A percentile compares a stretch with the other conserved stretches of the same genome.
phyloP scores from a whole-genome alignment of 2,329 filamentous ascomycete genomes.

The Alternaria sp. region DNA sequence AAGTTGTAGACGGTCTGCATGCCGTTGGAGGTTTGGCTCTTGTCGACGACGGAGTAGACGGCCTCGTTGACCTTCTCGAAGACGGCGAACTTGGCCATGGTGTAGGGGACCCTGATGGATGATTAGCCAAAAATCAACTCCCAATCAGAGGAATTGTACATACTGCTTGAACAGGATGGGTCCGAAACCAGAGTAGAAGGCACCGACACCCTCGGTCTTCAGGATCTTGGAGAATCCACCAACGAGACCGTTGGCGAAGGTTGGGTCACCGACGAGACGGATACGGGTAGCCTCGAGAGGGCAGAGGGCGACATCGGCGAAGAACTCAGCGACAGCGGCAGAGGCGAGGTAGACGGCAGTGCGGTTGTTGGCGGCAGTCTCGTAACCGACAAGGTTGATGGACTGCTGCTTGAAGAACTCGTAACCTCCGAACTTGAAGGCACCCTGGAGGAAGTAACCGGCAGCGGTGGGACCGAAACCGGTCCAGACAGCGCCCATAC shows the following conservation, averaged over 20 bases:
- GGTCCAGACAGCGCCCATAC: constrained; percentile 83
- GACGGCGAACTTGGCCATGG: constrained; percentile 94
- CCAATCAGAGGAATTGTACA: constrained; percentile 10
- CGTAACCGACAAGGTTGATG: constrained; percentile 78
- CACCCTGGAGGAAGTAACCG: constrained; percentile 93
- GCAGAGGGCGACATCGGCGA: constrained; percentile 82
- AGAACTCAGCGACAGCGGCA: constrained; percentile 67
- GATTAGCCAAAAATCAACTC: constrained; percentile 21
- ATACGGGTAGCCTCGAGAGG: constrained; percentile 93
- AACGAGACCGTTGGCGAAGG: constrained; percentile 80
- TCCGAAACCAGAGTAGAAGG: constrained; percentile 91
- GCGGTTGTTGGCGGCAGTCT: constrained; percentile 73
- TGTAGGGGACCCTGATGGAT: constrained; percentile 76
- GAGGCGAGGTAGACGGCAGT: constrained; percentile 80
- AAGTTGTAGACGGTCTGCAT: constrained; percentile 83
- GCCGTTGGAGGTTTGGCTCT: constrained; percentile 69
- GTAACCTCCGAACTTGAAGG: constrained; percentile 93
- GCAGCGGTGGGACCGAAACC: constrained; percentile 85
- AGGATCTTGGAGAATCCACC: constrained; percentile 83
- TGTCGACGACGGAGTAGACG: constrained; percentile 73
- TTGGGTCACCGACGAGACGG: constrained; percentile 87
- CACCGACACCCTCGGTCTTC: constrained; percentile 80
- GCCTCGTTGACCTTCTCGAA: constrained; percentile 86
- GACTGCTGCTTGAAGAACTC: constrained; percentile 95
- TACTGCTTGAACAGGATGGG: constrained; percentile 55